A percentile compares a stretch with the other conserved stretches of the same genome.
These are phyloP conservation scores for Ambrosiella cleistominuta DNA, from an alignment of 2,329 filamentous ascomycete genomes.

Conservation along the genomic window DNA sequence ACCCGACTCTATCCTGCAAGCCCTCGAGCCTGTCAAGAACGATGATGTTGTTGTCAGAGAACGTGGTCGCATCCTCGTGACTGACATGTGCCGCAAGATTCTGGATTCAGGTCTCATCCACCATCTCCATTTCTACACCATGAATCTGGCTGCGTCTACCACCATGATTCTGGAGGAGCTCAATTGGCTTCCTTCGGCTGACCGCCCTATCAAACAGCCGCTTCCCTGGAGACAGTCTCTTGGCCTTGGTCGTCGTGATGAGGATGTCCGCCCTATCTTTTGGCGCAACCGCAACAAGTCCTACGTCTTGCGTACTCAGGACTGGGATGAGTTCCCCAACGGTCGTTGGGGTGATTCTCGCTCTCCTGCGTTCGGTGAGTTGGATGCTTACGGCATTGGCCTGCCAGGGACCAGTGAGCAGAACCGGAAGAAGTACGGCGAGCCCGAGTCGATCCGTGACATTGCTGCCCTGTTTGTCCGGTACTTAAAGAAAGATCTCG, in stretches of 20 bases:
- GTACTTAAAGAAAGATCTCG: conserved; percentile 66
- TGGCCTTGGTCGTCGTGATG: conserved; percentile 68
- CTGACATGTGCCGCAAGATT: conserved; percentile 76
- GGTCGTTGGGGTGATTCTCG: conserved; percentile 95
- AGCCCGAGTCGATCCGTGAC: conserved; percentile 62
- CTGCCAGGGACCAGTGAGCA: conserved; percentile 89
- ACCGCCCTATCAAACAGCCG: conserved; percentile 69
- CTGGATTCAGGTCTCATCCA: conserved; percentile 69
- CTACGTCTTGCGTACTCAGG: conserved; percentile 85
- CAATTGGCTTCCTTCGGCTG: conserved; percentile 57
- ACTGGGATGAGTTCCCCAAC: conserved; percentile 99
- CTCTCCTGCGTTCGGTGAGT: conserved; percentile 86
- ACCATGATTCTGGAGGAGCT: conserved; percentile 88
- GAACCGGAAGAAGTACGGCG: conserved; percentile 88
- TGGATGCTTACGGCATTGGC: conserved; percentile 87
- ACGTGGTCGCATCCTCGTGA: conserved; percentile 71
- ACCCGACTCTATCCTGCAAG: conserved; percentile 62
- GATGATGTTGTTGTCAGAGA: conserved; percentile 86
- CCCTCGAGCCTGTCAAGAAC: conserved; percentile 85
- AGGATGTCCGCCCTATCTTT: conserved; percentile 96
- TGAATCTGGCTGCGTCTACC: conserved; percentile 92
- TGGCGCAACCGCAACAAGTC: conserved; percentile 96
- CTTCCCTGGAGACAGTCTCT: conserved; percentile 94
- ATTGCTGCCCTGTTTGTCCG: conserved; percentile 68
- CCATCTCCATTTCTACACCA: conserved; percentile 86